Conservation (phyloP, 768 basidiomycete species). For the Lyophyllum shimeji region DNA sequence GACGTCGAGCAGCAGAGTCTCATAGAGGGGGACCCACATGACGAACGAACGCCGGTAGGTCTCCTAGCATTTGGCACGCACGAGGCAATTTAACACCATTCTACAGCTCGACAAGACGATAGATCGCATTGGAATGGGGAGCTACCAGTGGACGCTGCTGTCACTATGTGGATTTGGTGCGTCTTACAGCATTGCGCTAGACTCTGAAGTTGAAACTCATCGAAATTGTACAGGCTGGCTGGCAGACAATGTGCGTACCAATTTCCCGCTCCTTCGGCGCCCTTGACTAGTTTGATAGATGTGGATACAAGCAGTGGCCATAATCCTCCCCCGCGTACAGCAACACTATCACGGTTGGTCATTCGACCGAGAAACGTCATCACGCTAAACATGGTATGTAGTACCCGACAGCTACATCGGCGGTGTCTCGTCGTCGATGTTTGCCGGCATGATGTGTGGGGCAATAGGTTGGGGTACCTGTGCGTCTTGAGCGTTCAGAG, state of each 20-base stretch:
- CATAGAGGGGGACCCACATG: constrained; percentile 29
- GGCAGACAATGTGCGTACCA: constrained; percentile 78
- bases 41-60: constrained; percentile 50
- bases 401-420: constrained; percentile 81
- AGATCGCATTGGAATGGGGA: constrained; percentile 90
- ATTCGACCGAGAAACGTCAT: neutral
- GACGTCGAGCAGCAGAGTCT: constrained; percentile 34
- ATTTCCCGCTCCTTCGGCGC: constrained; percentile 5
- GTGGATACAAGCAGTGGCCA: constrained; percentile 91
- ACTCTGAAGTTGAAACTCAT: neutral
- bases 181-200: constrained; percentile 23
- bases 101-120: constrained; percentile 75
- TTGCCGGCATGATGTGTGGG: constrained; percentile 97
- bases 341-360: constrained; percentile 74
- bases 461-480: constrained; percentile 92
- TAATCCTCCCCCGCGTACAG: constrained; percentile 95
- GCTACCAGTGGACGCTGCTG: constrained; percentile 80
- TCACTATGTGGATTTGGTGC: constrained; percentile 88
- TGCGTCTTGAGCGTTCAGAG: constrained; percentile 29
- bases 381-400: constrained; percentile 22
- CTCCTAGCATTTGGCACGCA: neutral
- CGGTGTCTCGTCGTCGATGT: constrained; percentile 82
- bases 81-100: neutral
- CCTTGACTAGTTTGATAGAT: constrained; percentile 54
- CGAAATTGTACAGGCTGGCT: constrained; percentile 66